phyloP scores from a whole-genome alignment of 169 alveolate genomes.

The Pseudocohnilembus persalinus region DNA sequence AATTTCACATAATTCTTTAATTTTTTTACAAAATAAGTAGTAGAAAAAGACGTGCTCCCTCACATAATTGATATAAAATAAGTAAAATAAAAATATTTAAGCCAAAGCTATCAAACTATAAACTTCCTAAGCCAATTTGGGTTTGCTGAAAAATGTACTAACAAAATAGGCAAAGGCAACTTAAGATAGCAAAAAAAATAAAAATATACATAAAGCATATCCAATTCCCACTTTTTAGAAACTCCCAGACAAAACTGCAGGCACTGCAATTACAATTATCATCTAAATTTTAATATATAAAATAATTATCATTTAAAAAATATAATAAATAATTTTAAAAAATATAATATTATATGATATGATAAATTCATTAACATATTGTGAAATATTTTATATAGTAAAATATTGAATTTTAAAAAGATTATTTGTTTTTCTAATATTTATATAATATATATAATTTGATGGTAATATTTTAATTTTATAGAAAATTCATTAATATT shows the following conservation, averaged over 20 bases:
- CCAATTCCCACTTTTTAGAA: neutral
- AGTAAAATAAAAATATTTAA: neutral
- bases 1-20: conserved; percentile 15
- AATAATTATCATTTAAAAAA: too few species aligned
- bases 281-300: neutral
- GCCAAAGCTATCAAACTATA: conserved; percentile 16
- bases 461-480: too few species aligned
- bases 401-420: too few species aligned
- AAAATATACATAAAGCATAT: neutral
- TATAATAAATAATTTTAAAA: too few species aligned
- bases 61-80: neutral
- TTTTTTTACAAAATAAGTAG: conserved; percentile 8
- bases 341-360: too few species aligned
- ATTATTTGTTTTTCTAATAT: too few species aligned
- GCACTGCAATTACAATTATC: neutral
- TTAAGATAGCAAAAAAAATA: neutral
- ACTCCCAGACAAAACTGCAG: neutral
- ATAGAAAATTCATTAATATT: too few species aligned
- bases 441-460: too few species aligned
- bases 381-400: too few species aligned
- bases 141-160: conserved; percentile 20
- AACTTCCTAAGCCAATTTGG: conserved; percentile 34
- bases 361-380: too few species aligned
- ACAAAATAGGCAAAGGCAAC: conserved; percentile 9
- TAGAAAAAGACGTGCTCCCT: neutral